Evolutionary conservation across 2,329 filamentous ascomycete species (phyloP), one percentile per base, ranked within the genome.

Genomic region (Cordyceps cateniannulata): DNA sequence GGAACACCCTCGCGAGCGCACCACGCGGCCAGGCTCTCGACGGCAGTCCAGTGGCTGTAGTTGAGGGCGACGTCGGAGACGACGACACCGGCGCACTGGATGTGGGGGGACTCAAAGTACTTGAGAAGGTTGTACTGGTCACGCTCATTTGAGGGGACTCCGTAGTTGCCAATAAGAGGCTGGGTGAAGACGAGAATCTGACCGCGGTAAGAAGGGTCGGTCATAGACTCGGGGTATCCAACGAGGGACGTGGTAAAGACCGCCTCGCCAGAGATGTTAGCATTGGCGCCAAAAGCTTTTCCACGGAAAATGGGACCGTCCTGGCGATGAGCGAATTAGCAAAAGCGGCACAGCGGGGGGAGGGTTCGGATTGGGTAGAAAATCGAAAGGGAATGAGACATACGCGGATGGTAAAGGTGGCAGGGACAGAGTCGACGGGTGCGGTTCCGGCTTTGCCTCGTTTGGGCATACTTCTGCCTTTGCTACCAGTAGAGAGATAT

Each of bases 181-280:
- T 97, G 93, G 66, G 95, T 99, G 82, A 98, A 97, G 76, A 98
- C 93, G 69, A 99, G 83, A 68, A 99, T 98, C 81, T 99, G 95
- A 67, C 95, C 90, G 67, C 89, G 88, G 79, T 93, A 93, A 22
- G 90, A 93, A 58, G 90, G 90, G 70, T 93, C 90, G 70, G 90
- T 93, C 82, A 93, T 87, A 52, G 89, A 97, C 81, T 99, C 95
- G 67, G 95, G 95, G 76, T 99, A 99, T 70, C 95, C 95, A 62
- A 99, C 95, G 60, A 98, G 86, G 25, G 93, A 97, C 63, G 95
- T 98, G 64, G 95, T 98, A 82, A 99, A 99, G 74, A 98, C 95
- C 50, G 95, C 95, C 81, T 99, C 95, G 68, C 95, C 95, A 65
- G 93, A 96, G 73, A 98, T 90, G 82, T 97, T 99, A 75, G 89